phyloP scores from a whole-genome alignment of 2,329 filamentous ascomycete species.

The Aspergillus oerlinghausenensis region DNA sequence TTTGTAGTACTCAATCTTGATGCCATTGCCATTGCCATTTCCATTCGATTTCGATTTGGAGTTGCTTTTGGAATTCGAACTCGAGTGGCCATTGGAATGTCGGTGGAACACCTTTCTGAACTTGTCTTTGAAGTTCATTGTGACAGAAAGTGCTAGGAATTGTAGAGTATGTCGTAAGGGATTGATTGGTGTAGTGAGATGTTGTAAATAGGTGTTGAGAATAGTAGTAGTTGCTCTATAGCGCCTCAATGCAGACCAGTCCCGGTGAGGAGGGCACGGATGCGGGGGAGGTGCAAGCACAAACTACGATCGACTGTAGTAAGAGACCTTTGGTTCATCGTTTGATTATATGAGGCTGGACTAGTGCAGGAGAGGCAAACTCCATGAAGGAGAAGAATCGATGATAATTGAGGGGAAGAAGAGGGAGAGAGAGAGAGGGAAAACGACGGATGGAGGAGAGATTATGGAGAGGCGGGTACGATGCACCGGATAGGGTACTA shows the following conservation, averaged over 20 bases:
- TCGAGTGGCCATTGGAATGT: constrained; percentile 14
- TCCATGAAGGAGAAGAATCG: background rate
- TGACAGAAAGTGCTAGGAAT: constrained; percentile 3
- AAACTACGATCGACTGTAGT: constrained; percentile 16
- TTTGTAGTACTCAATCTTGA: constrained; percentile 46
- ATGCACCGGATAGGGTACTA: background rate
- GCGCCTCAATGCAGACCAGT: constrained; percentile 25
- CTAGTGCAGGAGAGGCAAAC: background rate
- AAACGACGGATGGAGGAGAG: constrained; percentile 1
- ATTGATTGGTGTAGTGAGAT: background rate
- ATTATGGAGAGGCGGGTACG: constrained; percentile 2
- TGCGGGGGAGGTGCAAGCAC: constrained; percentile 30
- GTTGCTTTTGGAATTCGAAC: constrained; percentile 16
- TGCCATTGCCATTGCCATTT: constrained; percentile 25
- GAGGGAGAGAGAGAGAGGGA: background rate
- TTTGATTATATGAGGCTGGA: constrained; percentile 11
- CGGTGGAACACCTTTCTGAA: constrained; percentile 35
- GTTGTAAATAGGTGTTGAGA: background rate
- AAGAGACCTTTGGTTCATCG: constrained; percentile 24
- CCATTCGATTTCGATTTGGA: constrained; percentile 12
- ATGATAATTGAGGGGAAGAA: background rate
- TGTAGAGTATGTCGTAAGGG: background rate
- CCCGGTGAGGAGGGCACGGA: constrained; percentile 27
- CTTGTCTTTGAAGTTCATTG: constrained; percentile 37
- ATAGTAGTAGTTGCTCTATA: constrained; percentile 1